phyloP scores from a whole-genome alignment of 495 filamentous ascomycete genomes.

The Chaetomium fimeti region DNA sequence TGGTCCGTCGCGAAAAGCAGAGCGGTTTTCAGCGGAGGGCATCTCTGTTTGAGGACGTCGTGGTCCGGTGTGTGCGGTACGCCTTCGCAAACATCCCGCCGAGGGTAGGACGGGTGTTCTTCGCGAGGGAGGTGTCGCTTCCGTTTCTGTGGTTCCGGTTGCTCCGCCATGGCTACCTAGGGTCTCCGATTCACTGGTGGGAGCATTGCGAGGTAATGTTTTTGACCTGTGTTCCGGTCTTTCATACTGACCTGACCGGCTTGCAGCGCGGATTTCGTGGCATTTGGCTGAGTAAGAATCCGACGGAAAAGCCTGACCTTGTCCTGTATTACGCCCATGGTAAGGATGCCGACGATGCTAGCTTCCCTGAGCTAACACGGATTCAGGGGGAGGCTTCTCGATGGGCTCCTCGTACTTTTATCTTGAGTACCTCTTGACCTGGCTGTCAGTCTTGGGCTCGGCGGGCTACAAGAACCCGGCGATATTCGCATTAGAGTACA shows the following conservation, averaged over 20 bases:
- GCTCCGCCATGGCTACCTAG: conserved; percentile 63
- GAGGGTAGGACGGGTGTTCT: conserved; percentile 67
- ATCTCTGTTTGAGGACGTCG: conserved; percentile 68
- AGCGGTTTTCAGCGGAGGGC: conserved; percentile 31
- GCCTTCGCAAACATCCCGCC: conserved; percentile 68
- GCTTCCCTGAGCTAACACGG: background rate
- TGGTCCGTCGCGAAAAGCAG: background rate
- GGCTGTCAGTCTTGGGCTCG: conserved; percentile 56
- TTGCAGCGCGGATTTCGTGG: conserved; percentile 48
- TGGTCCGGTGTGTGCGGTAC: conserved; percentile 71
- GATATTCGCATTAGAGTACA: conserved; percentile 76
- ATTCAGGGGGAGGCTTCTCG: conserved; percentile 66
- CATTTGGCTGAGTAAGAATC: conserved; percentile 59
- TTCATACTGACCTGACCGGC: conserved; percentile 24
- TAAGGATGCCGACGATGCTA: conserved; percentile 29
- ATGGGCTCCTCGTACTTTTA: conserved; percentile 80
- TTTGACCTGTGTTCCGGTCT: background rate
- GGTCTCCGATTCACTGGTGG: conserved; percentile 60
- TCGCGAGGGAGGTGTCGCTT: conserved; percentile 65
- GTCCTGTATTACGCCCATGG: conserved; percentile 74
- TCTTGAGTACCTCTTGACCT: conserved; percentile 71
- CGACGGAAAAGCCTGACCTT: conserved; percentile 58
- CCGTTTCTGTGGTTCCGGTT: conserved; percentile 73
- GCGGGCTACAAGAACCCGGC: conserved; percentile 68
- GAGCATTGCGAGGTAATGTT: conserved; percentile 52